Evolutionary conservation across 495 filamentous ascomycete species (phyloP), one percentile per base, ranked within the genome.

Genomic region (Aspergillus heteromorphus): DNA sequence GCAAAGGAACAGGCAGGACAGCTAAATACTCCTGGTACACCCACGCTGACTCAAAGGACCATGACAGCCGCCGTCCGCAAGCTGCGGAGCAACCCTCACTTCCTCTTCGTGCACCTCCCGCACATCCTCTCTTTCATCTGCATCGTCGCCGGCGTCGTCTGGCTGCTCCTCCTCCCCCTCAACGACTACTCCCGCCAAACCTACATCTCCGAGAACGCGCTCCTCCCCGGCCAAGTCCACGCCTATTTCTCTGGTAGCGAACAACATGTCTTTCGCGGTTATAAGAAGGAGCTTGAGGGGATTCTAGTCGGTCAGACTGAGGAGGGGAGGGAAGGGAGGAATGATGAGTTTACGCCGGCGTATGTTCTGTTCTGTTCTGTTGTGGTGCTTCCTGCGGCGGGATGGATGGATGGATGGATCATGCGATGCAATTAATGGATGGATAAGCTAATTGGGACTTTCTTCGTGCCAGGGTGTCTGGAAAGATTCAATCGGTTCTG

Each of bases 171-270:
- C 18, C 84, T 98, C n/a, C 93, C 93, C 27, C 82, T 97, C 48
- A 79, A 98, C 70, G 81, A 91, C 49, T 95, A 97, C 76, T 96
- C 91, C 48, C 85, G 95, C 56, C 75, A 81, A 42, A 98, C 93
- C 10, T 97, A 98, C 71, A 93, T 98, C 60, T 97, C 92, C 48
- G 93, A 98, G 68, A 98, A 98, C 70, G 93, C 93, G 16, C 84
- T 98, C 8, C 77, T 98, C 16, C 93, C 93, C 0, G 93, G 92
- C 14, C 93, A 97, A 65, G 93, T 97, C 11, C 91, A 97, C 71
- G 95, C 95, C 0, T 97, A 98, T 67, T 98, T 98, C 63, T 85
- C 88, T 2, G 92, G 93, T 19, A 95, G 89, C 67, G 93, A 98
- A 64, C 91, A 96, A 72, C 87, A 96, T 65, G 80, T 97, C 55